These are phyloP conservation scores for Antrodiella citrinella DNA, from an alignment of 768 basidiomycete species.

Conservation along the genomic window DNA sequence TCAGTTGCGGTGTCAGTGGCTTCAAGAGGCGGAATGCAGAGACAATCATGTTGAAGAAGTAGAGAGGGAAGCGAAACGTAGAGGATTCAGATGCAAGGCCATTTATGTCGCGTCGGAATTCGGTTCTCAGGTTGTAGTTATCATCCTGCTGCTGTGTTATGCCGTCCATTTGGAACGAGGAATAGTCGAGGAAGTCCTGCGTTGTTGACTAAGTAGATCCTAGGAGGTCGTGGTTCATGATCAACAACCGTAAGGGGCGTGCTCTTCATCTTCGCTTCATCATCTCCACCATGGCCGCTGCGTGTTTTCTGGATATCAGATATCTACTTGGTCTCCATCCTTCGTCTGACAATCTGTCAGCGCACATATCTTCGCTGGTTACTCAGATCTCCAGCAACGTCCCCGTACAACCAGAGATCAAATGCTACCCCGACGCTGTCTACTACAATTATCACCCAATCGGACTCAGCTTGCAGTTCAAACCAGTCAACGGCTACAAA, in stretches of 20 bases:
- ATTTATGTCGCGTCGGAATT: neutral
- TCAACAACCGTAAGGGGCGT: neutral
- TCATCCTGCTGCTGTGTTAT: neutral
- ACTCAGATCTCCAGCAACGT: constrained; percentile 13
- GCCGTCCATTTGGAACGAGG: neutral
- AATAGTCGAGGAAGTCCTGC: neutral
- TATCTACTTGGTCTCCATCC: constrained; percentile 47
- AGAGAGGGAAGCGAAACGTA: constrained; percentile 12
- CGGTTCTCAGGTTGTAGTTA: neutral
- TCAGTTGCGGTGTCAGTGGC: constrained; percentile 50
- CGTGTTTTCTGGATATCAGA: constrained; percentile 10
- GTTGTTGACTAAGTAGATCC: neutral
- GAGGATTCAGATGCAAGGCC: neutral
- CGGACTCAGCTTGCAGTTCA: constrained; percentile 77
- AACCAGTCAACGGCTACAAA: constrained; percentile 57
- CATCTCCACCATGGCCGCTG: neutral
- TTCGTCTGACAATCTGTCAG: constrained; percentile 33
- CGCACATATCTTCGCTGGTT: constrained; percentile 32
- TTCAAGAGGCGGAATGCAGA: constrained; percentile 31
- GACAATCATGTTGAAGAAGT: constrained; percentile 18
- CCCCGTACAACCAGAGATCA: constrained; percentile 49
- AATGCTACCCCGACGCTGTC: constrained; percentile 72
- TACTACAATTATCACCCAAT: constrained; percentile 80
- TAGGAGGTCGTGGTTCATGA: neutral
- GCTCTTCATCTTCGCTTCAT: neutral